Conservation (phyloP, 2,329 filamentous ascomycete species). For the Aspergillus neoniger region DNA sequence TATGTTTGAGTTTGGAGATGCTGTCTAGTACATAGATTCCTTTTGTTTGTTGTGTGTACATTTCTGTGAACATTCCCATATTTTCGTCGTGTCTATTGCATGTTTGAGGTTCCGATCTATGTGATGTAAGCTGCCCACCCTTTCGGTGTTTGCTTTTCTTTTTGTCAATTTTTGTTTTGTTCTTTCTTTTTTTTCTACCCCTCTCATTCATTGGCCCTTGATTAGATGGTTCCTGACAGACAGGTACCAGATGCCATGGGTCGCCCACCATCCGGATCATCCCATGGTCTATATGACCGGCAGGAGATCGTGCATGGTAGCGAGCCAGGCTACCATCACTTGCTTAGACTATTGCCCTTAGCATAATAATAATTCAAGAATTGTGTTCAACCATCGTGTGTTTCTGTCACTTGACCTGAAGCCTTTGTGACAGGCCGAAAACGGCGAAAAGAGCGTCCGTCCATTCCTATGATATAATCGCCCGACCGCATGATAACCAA, state of each 20-base stretch:
- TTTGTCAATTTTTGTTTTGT: not conserved
- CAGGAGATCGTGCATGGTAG: constrained; percentile 2
- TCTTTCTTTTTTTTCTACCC: not conserved
- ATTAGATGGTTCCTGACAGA: constrained; percentile 1
- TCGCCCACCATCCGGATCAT: not conserved
- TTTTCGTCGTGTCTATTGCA: too few species aligned
- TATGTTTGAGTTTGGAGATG: too few species aligned
- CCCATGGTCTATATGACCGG: not conserved
- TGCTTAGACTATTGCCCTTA: not conserved
- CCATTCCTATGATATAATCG: constrained; percentile 3
- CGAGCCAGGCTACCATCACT: not conserved
- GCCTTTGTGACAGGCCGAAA: not conserved
- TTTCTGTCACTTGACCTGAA: too few species aligned
- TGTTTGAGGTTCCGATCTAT: not conserved
- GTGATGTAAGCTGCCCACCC: not conserved
- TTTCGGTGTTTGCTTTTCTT: too few species aligned
- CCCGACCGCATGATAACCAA: constrained; percentile 1
- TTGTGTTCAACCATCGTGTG: too few species aligned
- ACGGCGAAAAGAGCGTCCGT: not conserved
- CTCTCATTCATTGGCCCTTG: not conserved
- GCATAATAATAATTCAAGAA: too few species aligned
- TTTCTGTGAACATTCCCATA: too few species aligned
- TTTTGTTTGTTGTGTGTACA: too few species aligned
- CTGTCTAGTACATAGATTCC: too few species aligned
- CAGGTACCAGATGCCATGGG: not conserved